These are phyloP conservation scores for Micromonas commoda DNA, from an alignment of 139 green algal genomes.

Conservation along the genomic window DNA sequence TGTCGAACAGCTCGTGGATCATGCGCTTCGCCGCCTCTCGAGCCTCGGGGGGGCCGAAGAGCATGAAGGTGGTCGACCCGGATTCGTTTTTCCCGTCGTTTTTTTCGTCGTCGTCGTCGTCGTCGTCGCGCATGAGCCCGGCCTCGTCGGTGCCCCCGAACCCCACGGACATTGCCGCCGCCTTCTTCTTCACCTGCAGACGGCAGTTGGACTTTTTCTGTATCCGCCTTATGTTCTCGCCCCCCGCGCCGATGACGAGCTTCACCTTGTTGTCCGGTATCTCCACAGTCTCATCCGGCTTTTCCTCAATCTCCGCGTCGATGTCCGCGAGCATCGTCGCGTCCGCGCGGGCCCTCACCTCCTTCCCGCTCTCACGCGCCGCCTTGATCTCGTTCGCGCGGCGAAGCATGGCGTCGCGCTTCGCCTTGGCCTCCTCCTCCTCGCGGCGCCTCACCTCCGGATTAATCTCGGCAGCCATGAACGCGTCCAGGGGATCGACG, in stretches of 20 bases:
- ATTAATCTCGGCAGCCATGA: not conserved
- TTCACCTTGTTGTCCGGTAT: constrained; percentile 27
- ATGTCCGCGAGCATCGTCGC: not conserved
- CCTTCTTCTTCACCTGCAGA: constrained; percentile 16
- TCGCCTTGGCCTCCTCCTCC: not conserved
- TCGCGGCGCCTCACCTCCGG: not conserved
- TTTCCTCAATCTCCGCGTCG: constrained; percentile 8
- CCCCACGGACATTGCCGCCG: not conserved
- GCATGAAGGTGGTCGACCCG: not conserved
- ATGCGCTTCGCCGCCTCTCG: not conserved
- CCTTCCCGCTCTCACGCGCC: not conserved
- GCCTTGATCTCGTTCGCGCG: not conserved
- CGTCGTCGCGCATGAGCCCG: not conserved
- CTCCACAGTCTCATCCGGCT: constrained; percentile 2
- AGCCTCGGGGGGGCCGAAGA: not conserved
- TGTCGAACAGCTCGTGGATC: not conserved
- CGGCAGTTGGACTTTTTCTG: constrained; percentile 15
- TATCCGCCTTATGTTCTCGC: constrained; percentile 20
- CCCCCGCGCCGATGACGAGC: constrained; percentile 14
- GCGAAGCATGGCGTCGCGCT: not conserved
- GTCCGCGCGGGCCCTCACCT: not conserved
- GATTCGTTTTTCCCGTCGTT: not conserved
- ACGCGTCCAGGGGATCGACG: constrained; percentile 7
- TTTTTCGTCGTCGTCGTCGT: not conserved
- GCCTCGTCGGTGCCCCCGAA: not conserved